Evolutionary conservation across 2,329 filamentous ascomycete genomes (phyloP), one percentile per base, ranked within the genome.

Genomic region (Cladobotryum protrusum): DNA sequence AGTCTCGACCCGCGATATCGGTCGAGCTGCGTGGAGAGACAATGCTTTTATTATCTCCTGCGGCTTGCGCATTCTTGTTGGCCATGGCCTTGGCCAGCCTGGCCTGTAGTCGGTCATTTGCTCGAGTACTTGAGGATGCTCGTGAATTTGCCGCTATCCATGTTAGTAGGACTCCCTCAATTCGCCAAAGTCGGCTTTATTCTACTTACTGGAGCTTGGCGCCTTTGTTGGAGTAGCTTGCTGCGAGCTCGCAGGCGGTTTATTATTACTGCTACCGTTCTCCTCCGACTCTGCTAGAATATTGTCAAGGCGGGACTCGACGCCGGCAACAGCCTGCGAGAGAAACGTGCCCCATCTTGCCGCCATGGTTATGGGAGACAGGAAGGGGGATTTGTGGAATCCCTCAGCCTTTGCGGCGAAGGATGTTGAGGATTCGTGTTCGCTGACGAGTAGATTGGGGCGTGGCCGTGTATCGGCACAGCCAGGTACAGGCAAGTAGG

Each of bases 301-400:
- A 45, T 82, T 91, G 67, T 99, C 93, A 52, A 99, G 79, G 40
- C 88, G 84, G 52, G 91, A 95, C 72, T 99, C 93, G 51, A 99
- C 87, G 53, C 91, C 91, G 48, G 91, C 90, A 53, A 97, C 89
- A 56, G 92, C 91, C 68, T 92, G 89, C 57, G 90, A 87, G 53
- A 96, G 78, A 64, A 96, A 86, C 32, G 82, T 83, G 42, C 85
- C 86, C 87, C 87, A 90, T 81, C 79, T 57, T 52, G 77, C 57
- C 55, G 51, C 61, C 80, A 79, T 55, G 68, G 69, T 33, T 76
- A 79, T 80, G 61, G 58, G 54, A 42, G 15, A 42, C 19, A 19
- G 35, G 35, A 17, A 37, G 7, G 40, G 17, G 19, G 13, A 19
- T 24, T 42, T 19, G 35, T 37, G 13, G 39, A 19, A 19, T 20